Base-by-base conservation (phyloP, 192 early-diverging fungal species). In the Radiomyces spectabilis region DNA sequence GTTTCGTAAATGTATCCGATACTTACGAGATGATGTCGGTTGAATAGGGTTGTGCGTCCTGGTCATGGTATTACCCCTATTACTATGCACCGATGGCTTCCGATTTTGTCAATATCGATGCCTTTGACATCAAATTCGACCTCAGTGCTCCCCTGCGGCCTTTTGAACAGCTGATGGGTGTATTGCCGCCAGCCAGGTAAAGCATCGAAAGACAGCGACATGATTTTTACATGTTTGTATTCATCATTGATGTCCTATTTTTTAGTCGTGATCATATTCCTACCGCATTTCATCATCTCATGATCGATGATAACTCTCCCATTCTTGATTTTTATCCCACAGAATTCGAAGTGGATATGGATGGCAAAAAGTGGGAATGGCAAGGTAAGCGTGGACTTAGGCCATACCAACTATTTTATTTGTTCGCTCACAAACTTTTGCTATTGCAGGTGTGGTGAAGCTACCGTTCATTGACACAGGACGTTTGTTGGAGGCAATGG, bases 11-110 rank as follows among this genome's bases (percentile, higher is more conserved):
- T 9, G 18, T 24, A 31, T 51, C 15, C 26, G 19, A 8, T 41
- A n/a, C 15, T 32, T 26, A 15, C 44, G 9, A 29, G 0, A 39
- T 48, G 0, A 5, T 25, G 31, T 27, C 41, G 16, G 43, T 26
- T 33, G 38, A 29, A 31, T 42, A 72, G 53, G 94, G 94, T 2
- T 91, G 92, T 52, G 84, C 78, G 21, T 97, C 95, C 15, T 99
- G 96, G 96, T 83, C 76, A 31, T 99, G 95, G 95, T 99, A 89
- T 75, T 99, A 90, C 55, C 95, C 95, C 5, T 98, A 90, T 68
- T 90, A 97, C 75, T 99, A 98, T 59, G 87, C 95, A 18, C 94
- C 94, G 1, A 71, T 91, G 52, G 84, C 87, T 3, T 84, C 82
- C 0, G 93, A 98, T 64, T 86, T 96, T 48, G 54, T 72, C 6